Evolutionary conservation across 2,329 filamentous ascomycete species (phyloP), one percentile per base, ranked within the genome.

Genomic region (Penicillium corylophilum): DNA sequence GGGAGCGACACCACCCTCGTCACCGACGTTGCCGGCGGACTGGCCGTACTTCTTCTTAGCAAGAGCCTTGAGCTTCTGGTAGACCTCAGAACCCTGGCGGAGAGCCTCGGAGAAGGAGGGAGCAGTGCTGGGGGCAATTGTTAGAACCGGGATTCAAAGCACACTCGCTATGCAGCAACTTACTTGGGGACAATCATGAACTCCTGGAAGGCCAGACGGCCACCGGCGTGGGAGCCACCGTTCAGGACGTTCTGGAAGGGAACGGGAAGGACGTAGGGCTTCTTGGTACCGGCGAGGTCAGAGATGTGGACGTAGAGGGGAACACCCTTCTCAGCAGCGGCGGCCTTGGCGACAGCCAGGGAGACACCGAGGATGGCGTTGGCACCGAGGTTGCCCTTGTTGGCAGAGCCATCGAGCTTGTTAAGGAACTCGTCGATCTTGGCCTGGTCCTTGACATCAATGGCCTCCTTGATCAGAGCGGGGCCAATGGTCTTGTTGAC

Each of bases 21-120:
- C 94, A 79, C 94, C 94, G 64, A 99, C 94, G 76, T 99, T 99
- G 76, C 93, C 94, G 63, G 94, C 94, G 61, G 94, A 96, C 79
- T 96, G 93, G 73, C 94, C 94, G 77, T 99, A 99, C 84, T 90
- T 94, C 89, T 96, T 94, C 89, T 97, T 97, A 76, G 94, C 92
- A 57, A 97, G 85, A 68, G 82, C 70, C 88, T 99, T 99, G 70
- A 99, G 89, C 79, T 89, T 88, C 79, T 97, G 93, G 87, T 99
- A 99, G 69, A 96, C 91, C 80, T 99, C 94, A 68, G 93, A 79
- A 76, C 94, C 94, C 79, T 95, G 90, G 75, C 93, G 92, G 80
- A 99, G 87, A 73, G 88, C 94, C 83, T 99, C 94, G 66, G 87
- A 85, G 86, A 99, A 99, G 59, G 89, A 87, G 56, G 91, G 87